A percentile compares a stretch with the other conserved stretches of the same genome.
Conservation (phyloP, 257 asterid species). For the Solanum medicagineum region DNA sequence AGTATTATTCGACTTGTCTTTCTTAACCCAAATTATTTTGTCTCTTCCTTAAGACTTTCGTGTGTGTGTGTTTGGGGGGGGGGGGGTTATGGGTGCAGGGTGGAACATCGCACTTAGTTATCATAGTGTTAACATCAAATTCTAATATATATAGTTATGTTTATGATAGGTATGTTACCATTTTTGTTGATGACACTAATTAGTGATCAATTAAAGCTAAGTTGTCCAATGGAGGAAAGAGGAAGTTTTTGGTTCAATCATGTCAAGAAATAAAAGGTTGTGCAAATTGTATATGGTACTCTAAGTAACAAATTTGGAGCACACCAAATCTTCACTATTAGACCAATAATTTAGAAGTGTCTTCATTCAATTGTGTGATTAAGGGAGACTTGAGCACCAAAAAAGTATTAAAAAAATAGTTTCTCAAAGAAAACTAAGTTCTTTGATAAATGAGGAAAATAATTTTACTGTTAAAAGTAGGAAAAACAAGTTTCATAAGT, state of each 20-base stretch:
- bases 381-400: no score
- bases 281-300: neutral
- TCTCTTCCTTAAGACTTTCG: neutral
- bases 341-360: neutral
- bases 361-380: neutral
- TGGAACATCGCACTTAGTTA: neutral
- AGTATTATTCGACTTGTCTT: neutral
- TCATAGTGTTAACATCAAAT: neutral
- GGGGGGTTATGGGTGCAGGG: neutral
- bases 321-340: neutral
- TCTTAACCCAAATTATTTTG: neutral
- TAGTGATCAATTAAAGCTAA: neutral
- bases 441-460: no score
- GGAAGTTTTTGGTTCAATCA: conserved; percentile 5
- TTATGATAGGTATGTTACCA: neutral
- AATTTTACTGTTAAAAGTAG: no score
- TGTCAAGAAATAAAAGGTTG: neutral
- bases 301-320: neutral
- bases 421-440: no score
- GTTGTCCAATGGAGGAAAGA: neutral
- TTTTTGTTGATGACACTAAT: neutral
- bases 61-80: neutral
- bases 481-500: no score
- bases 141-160: neutral
- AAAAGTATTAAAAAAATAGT: no score